These are phyloP conservation scores for Leishmania mexicana DNA, from an alignment of 208 protist species.

Conservation along the genomic window DNA sequence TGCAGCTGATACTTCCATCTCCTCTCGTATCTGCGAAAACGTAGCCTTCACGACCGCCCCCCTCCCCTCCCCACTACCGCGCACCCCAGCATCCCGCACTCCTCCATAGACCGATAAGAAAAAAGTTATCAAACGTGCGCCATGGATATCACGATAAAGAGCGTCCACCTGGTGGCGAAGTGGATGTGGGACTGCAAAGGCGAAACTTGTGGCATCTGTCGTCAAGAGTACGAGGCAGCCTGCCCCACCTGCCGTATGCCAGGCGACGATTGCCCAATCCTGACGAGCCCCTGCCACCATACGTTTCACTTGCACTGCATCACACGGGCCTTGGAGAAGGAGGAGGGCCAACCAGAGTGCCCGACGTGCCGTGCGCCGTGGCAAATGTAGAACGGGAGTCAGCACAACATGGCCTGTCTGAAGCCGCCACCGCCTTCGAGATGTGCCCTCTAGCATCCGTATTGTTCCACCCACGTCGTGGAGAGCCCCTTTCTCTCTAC, in stretches of 20 bases:
- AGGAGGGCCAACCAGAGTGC: constrained; percentile 61
- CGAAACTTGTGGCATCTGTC: constrained; percentile 92
- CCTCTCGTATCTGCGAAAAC: background rate
- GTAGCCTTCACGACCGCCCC: background rate
- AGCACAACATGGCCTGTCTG: background rate
- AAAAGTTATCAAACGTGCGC: background rate
- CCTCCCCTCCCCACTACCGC: background rate
- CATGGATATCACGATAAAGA: constrained; percentile 87
- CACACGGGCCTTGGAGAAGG: constrained; percentile 88
- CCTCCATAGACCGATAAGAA: background rate
- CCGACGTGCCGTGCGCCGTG: constrained; percentile 85
- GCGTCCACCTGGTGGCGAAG: constrained; percentile 76
- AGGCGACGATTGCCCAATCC: constrained; percentile 95
- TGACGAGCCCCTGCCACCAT: constrained; percentile 97
- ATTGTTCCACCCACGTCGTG: background rate
- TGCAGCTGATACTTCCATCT: background rate
- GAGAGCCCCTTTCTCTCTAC: background rate
- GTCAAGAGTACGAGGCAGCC: constrained; percentile 80
- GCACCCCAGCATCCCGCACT: background rate
- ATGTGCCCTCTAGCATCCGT: background rate
- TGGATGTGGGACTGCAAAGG: constrained; percentile 90
- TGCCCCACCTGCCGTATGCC: constrained; percentile 85
- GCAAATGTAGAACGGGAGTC: constrained; percentile 50
- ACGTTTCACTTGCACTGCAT: constrained; percentile 99
- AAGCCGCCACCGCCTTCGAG: background rate